Percentiles rank a stretch among this genome's conserved stretches.
Evolutionary conservation across 2,329 filamentous ascomycete species (phyloP).

Genomic region (Botryotinia globosa): DNA sequence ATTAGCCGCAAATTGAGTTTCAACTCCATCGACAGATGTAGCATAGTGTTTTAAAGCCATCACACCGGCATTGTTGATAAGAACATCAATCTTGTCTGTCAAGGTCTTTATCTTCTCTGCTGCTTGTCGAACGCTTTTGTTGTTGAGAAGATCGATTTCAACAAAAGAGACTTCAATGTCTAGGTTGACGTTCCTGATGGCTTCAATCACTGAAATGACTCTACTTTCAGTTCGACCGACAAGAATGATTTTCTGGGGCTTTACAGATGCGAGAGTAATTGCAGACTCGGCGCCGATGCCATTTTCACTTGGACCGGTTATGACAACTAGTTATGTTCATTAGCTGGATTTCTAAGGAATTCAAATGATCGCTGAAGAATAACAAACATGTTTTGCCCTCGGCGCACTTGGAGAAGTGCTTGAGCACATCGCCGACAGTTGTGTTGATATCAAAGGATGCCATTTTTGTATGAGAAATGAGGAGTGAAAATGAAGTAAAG

Average conservation of each 20-base stretch:
- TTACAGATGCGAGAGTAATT: conserved; percentile 29
- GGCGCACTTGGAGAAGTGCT: background rate
- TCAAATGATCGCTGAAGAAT: background rate
- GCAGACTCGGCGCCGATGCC: conserved; percentile 28
- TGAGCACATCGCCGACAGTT: background rate
- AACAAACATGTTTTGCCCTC: background rate
- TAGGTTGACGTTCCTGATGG: conserved; percentile 22
- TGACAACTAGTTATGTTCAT: conserved; percentile 16
- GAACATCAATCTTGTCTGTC: conserved; percentile 40
- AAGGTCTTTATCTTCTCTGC: conserved; percentile 39
- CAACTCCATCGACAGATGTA: conserved; percentile 24
- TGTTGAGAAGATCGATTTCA: conserved; percentile 41
- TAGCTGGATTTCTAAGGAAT: background rate
- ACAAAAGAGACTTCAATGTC: conserved; percentile 24
- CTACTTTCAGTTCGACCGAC: conserved; percentile 25
- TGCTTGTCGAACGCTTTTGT: conserved; percentile 42
- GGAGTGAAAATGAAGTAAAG: background rate
- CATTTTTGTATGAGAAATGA: background rate
- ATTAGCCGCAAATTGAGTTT: conserved; percentile 29
- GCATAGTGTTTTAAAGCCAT: conserved; percentile 3
- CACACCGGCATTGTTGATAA: conserved; percentile 34
- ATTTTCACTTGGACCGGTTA: conserved; percentile 26
- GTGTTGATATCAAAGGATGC: background rate
- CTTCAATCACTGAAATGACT: conserved; percentile 24
- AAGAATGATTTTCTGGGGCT: conserved; percentile 25